Evolutionary conservation across 2,329 filamentous ascomycete genomes (phyloP), one percentile per base, ranked within the genome.

Genomic region (Trichoderma aggressivum): DNA sequence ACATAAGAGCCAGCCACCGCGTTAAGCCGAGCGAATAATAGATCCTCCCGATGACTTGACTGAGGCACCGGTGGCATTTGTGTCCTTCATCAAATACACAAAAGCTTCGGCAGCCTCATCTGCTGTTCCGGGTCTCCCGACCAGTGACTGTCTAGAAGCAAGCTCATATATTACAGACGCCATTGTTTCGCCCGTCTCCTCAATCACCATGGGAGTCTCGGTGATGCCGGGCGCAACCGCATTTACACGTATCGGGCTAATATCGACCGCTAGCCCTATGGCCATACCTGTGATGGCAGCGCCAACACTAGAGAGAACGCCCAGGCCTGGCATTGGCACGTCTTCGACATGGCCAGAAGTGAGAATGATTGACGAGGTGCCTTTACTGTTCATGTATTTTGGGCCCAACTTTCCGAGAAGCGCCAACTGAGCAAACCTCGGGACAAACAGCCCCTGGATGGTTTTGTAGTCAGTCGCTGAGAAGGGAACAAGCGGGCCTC

Each of bases 61-160:
- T 12, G 78, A 72, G 5, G 76, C 74, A 0, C 81, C 82, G 1
- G 81, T 83, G 5, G 76, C 76, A 73, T 81, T 80, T 1, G 74
- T 77, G 72, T 83, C 80, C 74, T 81, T 83, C 81, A 84, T 83
- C 58, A 82, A 74, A 70, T 82, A 84, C 14, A 84, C 50, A 71
- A 83, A 85, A 14, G 79, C 79, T 73, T 84, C 83, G 0, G 81
- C 82, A 53, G 83, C 76, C 50, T 85, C 82, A 43, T 83, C 82
- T 0, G 81, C 77, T 21, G 74, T 76, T 1, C 79, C 81, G 11
- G 30, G 30, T 11, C 58, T 60, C 32, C 58, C 58, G 58, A 60
- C 32, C 14, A 36, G 21, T n/a, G 58, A 60, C 39, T 32, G 55
- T 10, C 58, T 60, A 5, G 58, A 24, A 12, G n/a, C 26, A 63